Evolutionary conservation across 208 protist species (phyloP).

Genomic region (Leishmania amazonensis): DNA sequence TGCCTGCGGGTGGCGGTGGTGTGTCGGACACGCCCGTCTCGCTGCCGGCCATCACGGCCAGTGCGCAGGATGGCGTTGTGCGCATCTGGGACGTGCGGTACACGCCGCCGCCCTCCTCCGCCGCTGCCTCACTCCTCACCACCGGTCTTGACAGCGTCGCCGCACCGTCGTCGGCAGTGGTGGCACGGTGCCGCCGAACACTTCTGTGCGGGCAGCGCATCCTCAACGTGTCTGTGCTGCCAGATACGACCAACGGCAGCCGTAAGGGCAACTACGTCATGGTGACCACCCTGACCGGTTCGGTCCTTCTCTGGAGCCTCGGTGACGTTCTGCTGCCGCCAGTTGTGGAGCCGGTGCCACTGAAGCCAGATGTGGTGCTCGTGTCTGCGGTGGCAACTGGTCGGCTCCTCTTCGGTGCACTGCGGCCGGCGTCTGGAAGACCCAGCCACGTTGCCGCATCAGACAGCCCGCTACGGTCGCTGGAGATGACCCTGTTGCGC

Average conservation of each 20-base stretch:
- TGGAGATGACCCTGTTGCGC: slow-evolving; percentile 59
- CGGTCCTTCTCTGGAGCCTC: slow-evolving; percentile 55
- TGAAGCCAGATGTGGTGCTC: slow-evolving; percentile 53
- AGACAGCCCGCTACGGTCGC: slow-evolving; percentile 1
- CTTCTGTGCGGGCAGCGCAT: slow-evolving; percentile 85
- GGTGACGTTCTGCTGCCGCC: slow-evolving; percentile 38
- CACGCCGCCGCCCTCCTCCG: not conserved
- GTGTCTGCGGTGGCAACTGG: slow-evolving; percentile 39
- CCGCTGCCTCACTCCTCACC: not conserved
- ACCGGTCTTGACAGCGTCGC: slow-evolving; percentile 1
- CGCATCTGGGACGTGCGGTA: slow-evolving; percentile 74
- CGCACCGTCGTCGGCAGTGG: slow-evolving; percentile 4
- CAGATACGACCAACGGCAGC: slow-evolving; percentile 7
- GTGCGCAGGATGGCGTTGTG: slow-evolving; percentile 68
- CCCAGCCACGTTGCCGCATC: not conserved
- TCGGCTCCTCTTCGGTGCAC: slow-evolving; percentile 48
- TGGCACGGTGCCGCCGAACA: slow-evolving; percentile 66
- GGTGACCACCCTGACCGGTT: slow-evolving; percentile 32
- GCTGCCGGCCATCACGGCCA: slow-evolving; percentile 63
- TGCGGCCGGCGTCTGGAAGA: slow-evolving; percentile 15
- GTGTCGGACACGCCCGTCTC: not conserved
- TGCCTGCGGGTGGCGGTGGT: not conserved
- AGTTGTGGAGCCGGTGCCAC: slow-evolving; percentile 57
- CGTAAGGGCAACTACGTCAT: slow-evolving; percentile 22
- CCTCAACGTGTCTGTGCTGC: slow-evolving; percentile 55